A percentile compares a stretch with the other conserved stretches of the same genome.
Evolutionary conservation across 768 basidiomycete genomes (phyloP).

Genomic region (Lepiota brunneoincarnata): DNA sequence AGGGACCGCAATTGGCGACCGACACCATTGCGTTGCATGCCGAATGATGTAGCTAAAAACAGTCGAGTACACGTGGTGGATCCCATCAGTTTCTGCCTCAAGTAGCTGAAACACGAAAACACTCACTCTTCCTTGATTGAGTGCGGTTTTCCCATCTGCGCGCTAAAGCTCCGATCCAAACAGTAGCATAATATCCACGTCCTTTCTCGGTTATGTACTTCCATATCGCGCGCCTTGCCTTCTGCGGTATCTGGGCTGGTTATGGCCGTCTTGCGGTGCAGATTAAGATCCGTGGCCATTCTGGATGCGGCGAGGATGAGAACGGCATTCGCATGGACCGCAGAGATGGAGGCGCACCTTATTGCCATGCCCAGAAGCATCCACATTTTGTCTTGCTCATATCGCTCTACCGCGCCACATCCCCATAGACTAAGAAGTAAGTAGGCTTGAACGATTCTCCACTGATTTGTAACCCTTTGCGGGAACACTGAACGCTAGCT

Average conservation of each 20-base stretch:
- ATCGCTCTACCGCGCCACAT: conserved; percentile 92
- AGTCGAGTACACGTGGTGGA: conserved; percentile 7
- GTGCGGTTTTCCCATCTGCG: conserved; percentile 97
- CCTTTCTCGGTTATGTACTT: conserved; percentile 92
- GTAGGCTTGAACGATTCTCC: conserved; percentile 94
- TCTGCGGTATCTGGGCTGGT: conserved; percentile 71
- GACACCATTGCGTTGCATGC: conserved; percentile 73
- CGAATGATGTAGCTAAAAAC: conserved; percentile 77
- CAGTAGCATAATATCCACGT: conserved; percentile 90
- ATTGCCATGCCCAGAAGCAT: conserved; percentile 83
- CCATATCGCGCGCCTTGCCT: conserved; percentile 71
- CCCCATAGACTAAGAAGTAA: conserved; percentile 87
- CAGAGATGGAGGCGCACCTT: conserved; percentile 41
- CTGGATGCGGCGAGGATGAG: conserved; percentile 32
- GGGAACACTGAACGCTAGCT: conserved; percentile 85
- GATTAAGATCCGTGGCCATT: conserved; percentile 94
- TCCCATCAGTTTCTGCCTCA: background rate
- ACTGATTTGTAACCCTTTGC: conserved; percentile 89
- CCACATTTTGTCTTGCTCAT: conserved; percentile 97
- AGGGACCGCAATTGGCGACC: conserved; percentile 57
- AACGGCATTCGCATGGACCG: conserved; percentile 1
- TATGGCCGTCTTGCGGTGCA: conserved; percentile 81
- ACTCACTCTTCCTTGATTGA: conserved; percentile 91
- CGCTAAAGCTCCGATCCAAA: conserved; percentile 86
- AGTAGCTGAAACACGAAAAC: conserved; percentile 8